Evolutionary conservation across 305 asterid genomes (phyloP), one percentile per base, ranked within the genome.

Genomic region (Nicotiana rustica): DNA sequence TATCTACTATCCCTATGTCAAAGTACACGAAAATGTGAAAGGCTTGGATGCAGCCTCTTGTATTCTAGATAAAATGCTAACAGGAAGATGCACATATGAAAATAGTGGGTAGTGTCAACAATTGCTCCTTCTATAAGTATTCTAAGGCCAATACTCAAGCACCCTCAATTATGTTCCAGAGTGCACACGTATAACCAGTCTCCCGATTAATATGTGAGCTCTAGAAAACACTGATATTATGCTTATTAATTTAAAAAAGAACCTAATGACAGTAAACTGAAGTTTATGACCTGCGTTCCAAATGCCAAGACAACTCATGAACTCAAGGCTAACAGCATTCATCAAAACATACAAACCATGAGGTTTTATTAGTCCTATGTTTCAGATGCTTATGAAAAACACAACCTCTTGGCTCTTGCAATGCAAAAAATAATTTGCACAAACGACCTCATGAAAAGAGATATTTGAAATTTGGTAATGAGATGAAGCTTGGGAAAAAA

Each of bases 61-160:
- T 12, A 73, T 49, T 73, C 41, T 13, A 47, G 19, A 47, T 25
- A 47, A 70, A 71, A 49, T 15, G 38, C 21, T 73, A 7, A 25
- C 14, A 47, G 21, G 41, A 73, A 73, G 25, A 73, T 21, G 79
- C 79, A 60, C 5, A 52, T 14, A 12, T 1, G 15, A 38, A 21
- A 31, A 21, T 47, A 21, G 13, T 8, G 25, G 41, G 13, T 10
- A 29, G 79, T 12, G 15, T 49, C 61, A 61, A 21, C 10, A 21
- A 49, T 73, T 73, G 62, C 21, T 73, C 41, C 79, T 21, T 49
- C 19, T 71, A 13, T 71, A 13, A 21, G 79, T 49, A 73, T 71
- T 71, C 59, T 68, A 70, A 13, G 61, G 62, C 41, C 38, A 71
- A 70, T 59, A 71, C 6, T 47, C 19, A 71, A 41, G 4, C 79